Conservation (phyloP, 108 stramenopile genomes). For the Pseudonitzschia delicatissima region DNA sequence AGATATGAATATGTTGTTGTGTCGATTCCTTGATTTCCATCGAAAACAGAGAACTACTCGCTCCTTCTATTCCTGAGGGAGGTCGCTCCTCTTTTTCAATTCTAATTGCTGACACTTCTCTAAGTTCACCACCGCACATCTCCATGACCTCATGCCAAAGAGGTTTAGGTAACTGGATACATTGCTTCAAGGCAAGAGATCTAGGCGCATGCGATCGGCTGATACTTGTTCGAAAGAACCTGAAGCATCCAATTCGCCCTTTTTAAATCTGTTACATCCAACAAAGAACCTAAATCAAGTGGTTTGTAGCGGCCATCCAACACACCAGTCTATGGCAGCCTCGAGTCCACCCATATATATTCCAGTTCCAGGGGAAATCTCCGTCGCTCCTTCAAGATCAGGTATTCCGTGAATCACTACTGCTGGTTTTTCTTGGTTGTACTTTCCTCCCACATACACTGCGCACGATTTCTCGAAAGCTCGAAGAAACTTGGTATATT, state of each 20-base stretch:
- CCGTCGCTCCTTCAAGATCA: slow-evolving; percentile 59
- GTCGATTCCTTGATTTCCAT: too few species aligned
- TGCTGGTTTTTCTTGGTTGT: slow-evolving; percentile 64
- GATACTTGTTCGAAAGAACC: slow-evolving; percentile 55
- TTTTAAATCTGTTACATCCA: slow-evolving; percentile 44
- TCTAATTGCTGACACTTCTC: slow-evolving; percentile 9
- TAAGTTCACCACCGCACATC: slow-evolving; percentile 19
- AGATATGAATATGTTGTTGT: too few species aligned
- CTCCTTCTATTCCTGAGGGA: background rate
- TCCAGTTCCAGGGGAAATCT: slow-evolving; percentile 60
- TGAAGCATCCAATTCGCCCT: slow-evolving; percentile 38
- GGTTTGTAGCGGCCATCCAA: slow-evolving; percentile 60
- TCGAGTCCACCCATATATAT: slow-evolving; percentile 70
- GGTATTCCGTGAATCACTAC: slow-evolving; percentile 62
- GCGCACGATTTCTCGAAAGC: slow-evolving; percentile 64
- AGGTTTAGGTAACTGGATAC: slow-evolving; percentile 74
- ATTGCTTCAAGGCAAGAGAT: slow-evolving; percentile 77
- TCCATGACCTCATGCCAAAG: slow-evolving; percentile 72
- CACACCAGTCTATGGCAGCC: slow-evolving; percentile 71
- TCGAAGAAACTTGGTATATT: slow-evolving; percentile 13
- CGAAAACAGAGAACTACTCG: too few species aligned
- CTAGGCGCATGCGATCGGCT: slow-evolving; percentile 74
- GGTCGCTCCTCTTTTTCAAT: slow-evolving; percentile 7
- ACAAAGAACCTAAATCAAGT: slow-evolving; percentile 78
- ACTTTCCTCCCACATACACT: slow-evolving; percentile 69